Evolutionary conservation across 305 asterid species (phyloP).

Genomic region (Fraxinus paxiana): DNA sequence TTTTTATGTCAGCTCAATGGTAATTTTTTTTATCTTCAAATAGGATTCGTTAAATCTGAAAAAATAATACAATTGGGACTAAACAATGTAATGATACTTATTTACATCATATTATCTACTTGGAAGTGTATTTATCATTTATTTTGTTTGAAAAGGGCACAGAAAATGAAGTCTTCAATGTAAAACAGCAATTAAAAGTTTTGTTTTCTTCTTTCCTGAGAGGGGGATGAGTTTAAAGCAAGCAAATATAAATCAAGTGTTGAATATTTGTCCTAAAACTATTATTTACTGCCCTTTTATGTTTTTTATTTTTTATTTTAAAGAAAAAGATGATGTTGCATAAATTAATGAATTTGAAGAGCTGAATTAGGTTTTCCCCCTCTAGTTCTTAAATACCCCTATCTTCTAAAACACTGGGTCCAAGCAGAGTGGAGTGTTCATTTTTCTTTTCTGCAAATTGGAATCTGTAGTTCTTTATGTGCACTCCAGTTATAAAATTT

Average conservation of each 20-base stretch:
- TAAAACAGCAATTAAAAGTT: neutral
- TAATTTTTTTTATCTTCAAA: neutral
- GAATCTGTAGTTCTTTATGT: neutral
- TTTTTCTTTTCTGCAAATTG: neutral
- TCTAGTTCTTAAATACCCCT: neutral
- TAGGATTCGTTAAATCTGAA: neutral
- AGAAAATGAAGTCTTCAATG: neutral
- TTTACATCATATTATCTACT: neutral
- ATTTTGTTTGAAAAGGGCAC: neutral
- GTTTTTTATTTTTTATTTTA: neutral
- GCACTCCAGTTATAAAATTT: neutral
- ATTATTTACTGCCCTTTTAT: neutral
- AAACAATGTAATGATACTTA: neutral
- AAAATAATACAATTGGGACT: neutral
- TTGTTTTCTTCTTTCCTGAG: neutral
- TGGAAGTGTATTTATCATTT: neutral
- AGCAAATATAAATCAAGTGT: neutral
- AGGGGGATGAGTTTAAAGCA: neutral
- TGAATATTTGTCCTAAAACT: neutral
- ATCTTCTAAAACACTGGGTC: neutral
- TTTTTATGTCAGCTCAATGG: constrained; percentile 26
- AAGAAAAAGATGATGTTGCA: neutral
- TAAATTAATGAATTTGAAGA: neutral
- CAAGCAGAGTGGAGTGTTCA: neutral
- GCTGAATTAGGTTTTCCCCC: neutral